These are phyloP conservation scores for Coccomyxa sp. DNA, from an alignment of 139 green algal species.

Conservation along the genomic window DNA sequence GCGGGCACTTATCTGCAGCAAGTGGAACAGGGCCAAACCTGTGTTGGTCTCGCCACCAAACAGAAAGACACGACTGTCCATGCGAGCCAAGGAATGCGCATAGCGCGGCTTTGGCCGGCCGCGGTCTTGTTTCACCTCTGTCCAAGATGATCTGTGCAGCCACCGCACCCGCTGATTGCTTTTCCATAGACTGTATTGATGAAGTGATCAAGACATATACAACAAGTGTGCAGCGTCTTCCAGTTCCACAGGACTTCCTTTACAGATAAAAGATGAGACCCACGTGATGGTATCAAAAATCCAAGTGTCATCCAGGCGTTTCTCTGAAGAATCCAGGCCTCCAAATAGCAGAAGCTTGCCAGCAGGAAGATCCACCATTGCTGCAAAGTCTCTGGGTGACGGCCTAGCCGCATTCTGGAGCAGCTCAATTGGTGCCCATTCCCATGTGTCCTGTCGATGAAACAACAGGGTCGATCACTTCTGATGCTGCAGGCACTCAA, in stretches of 20 bases:
- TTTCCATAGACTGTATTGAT: too few relatives aligned
- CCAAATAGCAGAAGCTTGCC: slow-evolving; percentile 61
- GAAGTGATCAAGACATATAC: not conserved
- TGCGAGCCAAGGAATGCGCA: slow-evolving; percentile 36
- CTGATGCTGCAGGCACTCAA: too few relatives aligned
- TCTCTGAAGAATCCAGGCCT: slow-evolving; percentile 46
- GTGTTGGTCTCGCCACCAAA: slow-evolving; percentile 62
- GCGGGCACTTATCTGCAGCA: not conserved
- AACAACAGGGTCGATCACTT: not conserved
- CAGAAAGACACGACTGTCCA: slow-evolving; percentile 42
- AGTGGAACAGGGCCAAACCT: not conserved
- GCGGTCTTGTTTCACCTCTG: slow-evolving; percentile 34
- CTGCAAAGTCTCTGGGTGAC: slow-evolving; percentile 50
- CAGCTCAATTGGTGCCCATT: slow-evolving; percentile 44
- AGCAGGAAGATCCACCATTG: slow-evolving; percentile 39
- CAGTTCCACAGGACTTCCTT: not conserved
- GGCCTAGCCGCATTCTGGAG: slow-evolving; percentile 20
- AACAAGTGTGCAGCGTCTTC: not conserved
- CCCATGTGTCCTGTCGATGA: slow-evolving; percentile 47
- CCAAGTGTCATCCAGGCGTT: slow-evolving; percentile 60
- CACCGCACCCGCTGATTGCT: not conserved
- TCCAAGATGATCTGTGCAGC: slow-evolving; percentile 42
- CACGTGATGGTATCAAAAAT: slow-evolving; percentile 41
- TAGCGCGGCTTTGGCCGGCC: slow-evolving; percentile 40
- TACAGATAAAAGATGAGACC: too few relatives aligned